These are phyloP conservation scores for Russula ochroleuca DNA, from an alignment of 768 basidiomycete genomes.

Conservation along the genomic window DNA sequence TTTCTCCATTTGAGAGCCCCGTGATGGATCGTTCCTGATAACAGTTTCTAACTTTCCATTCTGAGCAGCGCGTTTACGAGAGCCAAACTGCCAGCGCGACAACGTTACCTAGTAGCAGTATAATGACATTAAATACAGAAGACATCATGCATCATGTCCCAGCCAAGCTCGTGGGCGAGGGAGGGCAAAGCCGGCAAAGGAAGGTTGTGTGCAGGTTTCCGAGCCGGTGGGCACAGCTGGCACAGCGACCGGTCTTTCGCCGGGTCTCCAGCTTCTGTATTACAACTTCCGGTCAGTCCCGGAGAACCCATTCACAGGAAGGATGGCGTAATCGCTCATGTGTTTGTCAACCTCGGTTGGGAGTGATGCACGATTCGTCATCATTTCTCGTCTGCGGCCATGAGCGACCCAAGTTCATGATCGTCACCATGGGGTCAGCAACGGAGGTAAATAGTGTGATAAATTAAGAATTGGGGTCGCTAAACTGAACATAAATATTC, in stretches of 20 bases:
- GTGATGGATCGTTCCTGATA: background rate
- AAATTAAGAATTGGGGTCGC: no score
- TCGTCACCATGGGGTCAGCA: background rate
- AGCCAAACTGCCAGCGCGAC: background rate
- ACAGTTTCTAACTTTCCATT: background rate
- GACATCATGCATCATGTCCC: no score
- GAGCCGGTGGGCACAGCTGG: background rate
- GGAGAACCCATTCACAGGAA: background rate
- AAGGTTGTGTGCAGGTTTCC: background rate
- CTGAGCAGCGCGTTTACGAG: background rate
- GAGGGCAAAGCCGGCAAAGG: background rate
- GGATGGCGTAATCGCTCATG: background rate
- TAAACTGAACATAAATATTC: no score
- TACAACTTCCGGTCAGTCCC: background rate
- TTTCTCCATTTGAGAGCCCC: background rate
- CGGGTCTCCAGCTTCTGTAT: no score
- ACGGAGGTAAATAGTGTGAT: background rate
- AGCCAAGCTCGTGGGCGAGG: background rate
- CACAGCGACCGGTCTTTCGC: background rate
- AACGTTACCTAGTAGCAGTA: background rate
- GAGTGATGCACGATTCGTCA: background rate
- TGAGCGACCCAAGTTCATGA: background rate
- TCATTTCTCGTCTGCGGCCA: background rate
- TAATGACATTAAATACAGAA: background rate
- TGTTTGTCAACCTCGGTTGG: background rate